These are phyloP conservation scores for Exophiala xenobiotica DNA, from an alignment of 2,329 filamentous ascomycete genomes.

Conservation along the genomic window DNA sequence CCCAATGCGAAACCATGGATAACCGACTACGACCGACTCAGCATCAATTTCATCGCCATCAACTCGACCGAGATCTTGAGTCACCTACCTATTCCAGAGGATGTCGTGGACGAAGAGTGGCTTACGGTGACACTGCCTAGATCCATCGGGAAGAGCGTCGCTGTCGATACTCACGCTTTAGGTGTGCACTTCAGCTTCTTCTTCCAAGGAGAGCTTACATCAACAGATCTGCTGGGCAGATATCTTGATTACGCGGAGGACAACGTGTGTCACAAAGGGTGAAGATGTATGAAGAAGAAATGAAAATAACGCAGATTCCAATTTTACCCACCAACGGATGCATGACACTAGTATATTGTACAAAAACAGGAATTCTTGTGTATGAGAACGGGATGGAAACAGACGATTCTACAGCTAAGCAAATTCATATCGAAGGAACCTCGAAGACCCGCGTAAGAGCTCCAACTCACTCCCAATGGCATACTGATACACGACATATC, in stretches of 20 bases:
- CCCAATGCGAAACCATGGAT: slow-evolving; percentile 38
- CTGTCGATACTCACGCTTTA: slow-evolving; percentile 55
- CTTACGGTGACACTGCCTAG: slow-evolving; percentile 41
- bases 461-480: no score
- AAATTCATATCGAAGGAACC: no score
- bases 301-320: background rate
- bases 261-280: slow-evolving; percentile 43
- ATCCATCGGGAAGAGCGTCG: slow-evolving; percentile 42
- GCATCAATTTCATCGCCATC: slow-evolving; percentile 56
- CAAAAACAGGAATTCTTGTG: no score
- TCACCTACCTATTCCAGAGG: slow-evolving; percentile 44
- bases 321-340: no score
- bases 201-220: slow-evolving; percentile 44
- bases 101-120: slow-evolving; percentile 44
- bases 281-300: no score
- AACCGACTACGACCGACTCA: slow-evolving; percentile 53
- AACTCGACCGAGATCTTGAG: slow-evolving; percentile 51
- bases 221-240: slow-evolving; percentile 55
- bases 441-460: no score
- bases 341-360: no score
- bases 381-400: no score
- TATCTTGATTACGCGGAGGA: slow-evolving; percentile 56
- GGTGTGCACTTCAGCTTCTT: slow-evolving; percentile 55
- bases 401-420: no score
- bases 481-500: no score